phyloP scores from a whole-genome alignment of 345 rosid species.

The Lepidium africanum region DNA sequence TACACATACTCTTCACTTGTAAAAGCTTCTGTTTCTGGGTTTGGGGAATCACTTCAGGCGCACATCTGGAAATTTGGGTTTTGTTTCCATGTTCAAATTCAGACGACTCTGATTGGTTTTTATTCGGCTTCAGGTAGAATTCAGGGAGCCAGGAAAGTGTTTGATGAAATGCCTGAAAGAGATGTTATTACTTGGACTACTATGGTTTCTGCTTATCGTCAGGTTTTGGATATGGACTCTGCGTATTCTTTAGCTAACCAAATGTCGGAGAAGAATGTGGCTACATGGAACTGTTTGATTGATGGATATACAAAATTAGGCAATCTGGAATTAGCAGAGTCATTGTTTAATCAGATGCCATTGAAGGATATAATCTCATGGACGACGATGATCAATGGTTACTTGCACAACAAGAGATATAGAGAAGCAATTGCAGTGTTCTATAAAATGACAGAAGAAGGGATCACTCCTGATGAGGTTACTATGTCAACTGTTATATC shows the following conservation, averaged over 20 bases:
- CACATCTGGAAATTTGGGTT: constrained; percentile 59
- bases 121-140: constrained; percentile 38
- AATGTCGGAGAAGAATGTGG: constrained; percentile 49
- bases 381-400: constrained; percentile 77
- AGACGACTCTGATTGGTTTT: constrained; percentile 58
- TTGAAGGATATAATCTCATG: constrained; percentile 59
- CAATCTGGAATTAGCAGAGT: constrained; percentile 42
- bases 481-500: constrained; percentile 68
- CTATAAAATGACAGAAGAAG: constrained; percentile 42
- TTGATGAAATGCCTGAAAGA: constrained; percentile 68
- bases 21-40: constrained; percentile 45
- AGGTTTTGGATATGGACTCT: constrained; percentile 37
- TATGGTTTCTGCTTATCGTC: constrained; percentile 39
- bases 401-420: constrained; percentile 49
- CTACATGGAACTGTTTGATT: constrained; percentile 66
- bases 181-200: constrained; percentile 54
- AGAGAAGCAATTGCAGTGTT: constrained; percentile 52
- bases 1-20: constrained; percentile 57
- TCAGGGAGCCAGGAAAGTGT: constrained; percentile 45
- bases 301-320: constrained; percentile 56
- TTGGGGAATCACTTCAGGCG: constrained; percentile 52
- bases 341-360: constrained; percentile 51
- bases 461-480: constrained; percentile 55
- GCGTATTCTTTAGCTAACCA: constrained; percentile 44
- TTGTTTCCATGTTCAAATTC: constrained; percentile 49